phyloP scores from a whole-genome alignment of 2,329 filamentous ascomycete genomes.

The Penicillium sp. region DNA sequence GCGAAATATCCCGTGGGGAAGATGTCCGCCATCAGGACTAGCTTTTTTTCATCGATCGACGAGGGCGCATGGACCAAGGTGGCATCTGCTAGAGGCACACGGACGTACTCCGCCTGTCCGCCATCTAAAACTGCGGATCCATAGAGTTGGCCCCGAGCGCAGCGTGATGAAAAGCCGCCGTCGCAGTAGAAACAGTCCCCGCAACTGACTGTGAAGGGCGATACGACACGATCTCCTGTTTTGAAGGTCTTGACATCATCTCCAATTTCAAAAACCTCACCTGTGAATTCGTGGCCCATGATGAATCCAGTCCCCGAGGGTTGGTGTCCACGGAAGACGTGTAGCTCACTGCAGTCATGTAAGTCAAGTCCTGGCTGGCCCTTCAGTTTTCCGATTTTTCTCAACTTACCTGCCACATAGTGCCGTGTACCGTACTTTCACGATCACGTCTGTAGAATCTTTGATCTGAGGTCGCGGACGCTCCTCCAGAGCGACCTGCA shows the following conservation, averaged over 20 bases:
- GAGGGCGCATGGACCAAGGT: conserved; percentile 71
- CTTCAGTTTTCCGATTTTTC: not conserved
- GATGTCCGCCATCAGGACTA: conserved; percentile 88
- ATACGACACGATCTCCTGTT: conserved; percentile 73
- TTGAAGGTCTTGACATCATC: conserved; percentile 55
- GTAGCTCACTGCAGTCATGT: conserved; percentile 60
- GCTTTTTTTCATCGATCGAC: conserved; percentile 67
- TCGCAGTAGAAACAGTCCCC: conserved; percentile 80
- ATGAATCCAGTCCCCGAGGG: conserved; percentile 63
- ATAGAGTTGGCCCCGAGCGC: conserved; percentile 66
- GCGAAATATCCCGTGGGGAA: conserved; percentile 82
- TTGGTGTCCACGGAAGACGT: conserved; percentile 81
- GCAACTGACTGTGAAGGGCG: conserved; percentile 78
- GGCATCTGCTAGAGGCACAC: conserved; percentile 75
- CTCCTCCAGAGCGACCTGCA: conserved; percentile 72
- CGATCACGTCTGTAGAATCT: conserved; percentile 70
- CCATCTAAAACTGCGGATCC: conserved; percentile 70
- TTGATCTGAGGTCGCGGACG: conserved; percentile 73
- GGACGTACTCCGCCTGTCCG: conserved; percentile 77
- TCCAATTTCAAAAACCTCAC: conserved; percentile 67
- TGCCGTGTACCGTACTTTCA: conserved; percentile 78
- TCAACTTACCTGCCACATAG: conserved; percentile 73
- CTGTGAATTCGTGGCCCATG: conserved; percentile 81
- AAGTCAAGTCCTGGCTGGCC: not conserved
- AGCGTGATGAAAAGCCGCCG: conserved; percentile 72